phyloP scores from a whole-genome alignment of 2,329 filamentous ascomycete species.

The Pseudocercospora crystallina region DNA sequence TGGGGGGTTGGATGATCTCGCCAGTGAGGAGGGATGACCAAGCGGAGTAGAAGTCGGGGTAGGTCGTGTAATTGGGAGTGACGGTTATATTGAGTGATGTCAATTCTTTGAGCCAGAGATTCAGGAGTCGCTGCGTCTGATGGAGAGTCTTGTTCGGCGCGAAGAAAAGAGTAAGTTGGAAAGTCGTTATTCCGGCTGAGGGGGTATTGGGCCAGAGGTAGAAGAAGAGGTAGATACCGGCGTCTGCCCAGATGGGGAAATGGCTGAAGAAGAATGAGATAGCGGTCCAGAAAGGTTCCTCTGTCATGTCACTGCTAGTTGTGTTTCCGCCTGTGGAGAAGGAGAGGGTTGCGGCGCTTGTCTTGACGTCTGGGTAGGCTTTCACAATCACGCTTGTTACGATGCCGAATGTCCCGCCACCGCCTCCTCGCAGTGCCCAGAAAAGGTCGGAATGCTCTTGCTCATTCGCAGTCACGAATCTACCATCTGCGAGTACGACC shows the following conservation, averaged over 20 bases:
- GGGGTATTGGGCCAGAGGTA: not conserved
- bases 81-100: not conserved
- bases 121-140: not conserved
- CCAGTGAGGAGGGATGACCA: not conserved
- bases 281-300: not conserved
- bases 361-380: slow-evolving; percentile 14
- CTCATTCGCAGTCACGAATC: slow-evolving; percentile 48
- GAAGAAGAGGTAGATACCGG: not conserved
- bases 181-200: not conserved
- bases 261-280: not conserved
- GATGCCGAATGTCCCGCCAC: slow-evolving; percentile 49
- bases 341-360: not conserved
- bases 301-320: not conserved
- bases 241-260: not conserved
- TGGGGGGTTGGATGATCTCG: not conserved
- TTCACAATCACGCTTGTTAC: slow-evolving; percentile 21
- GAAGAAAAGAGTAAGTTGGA: not conserved
- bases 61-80: not conserved
- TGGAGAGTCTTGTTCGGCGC: not conserved
- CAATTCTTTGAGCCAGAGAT: not conserved
- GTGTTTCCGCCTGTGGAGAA: not conserved
- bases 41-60: not conserved
- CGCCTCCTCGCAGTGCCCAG: slow-evolving; percentile 53
- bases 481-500: slow-evolving; percentile 56
- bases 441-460: slow-evolving; percentile 51